Evolutionary conservation across 768 basidiomycete genomes (phyloP), one percentile per base, ranked within the genome.

Genomic region (Russula brevipes): DNA sequence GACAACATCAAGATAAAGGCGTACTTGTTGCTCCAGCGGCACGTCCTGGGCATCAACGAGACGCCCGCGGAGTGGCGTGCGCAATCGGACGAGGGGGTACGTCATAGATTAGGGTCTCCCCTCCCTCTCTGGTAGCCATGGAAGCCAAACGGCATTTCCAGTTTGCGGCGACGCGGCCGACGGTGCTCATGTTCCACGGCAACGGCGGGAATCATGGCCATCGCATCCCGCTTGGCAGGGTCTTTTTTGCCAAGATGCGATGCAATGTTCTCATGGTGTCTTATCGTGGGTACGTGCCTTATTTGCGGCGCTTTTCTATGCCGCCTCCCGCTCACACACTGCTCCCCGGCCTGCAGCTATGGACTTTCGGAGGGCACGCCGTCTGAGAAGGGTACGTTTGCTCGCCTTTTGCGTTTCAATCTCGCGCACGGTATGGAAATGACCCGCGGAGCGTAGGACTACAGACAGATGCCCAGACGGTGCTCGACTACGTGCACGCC

Each of bases 181-280:
- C 94, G 0, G 79, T 98, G 2, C 73, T 98, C 54, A 91, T 98
- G 85, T 93, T 97, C 60, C 95, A 98, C 69, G 96, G 96, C 7
- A 91, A 91, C 69, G 89, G 85, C 0, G 90, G 90, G 14, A 93
- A 92, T 68, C 79, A 85, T 44, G 95, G 96, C 0, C 96, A 98
- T 71, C 83, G 96, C 31, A 82, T 98, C 71, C 96, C 94, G 2
- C 77, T 97, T 33, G 95, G 90, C 0, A 82, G 82, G 54, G 82
- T 92, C 39, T 96, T 98, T 71, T 91, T 82, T 70, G 75, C 84
- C 52, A 83, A 84, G 70, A 86, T 93, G 84, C 81, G 91, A 16
- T 97, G 94, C 73, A 98, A 98, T 71, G 93, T 97, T 3, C 77
- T 98, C 45, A 93, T 98, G 88, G 76, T 96, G 63, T 94, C 90